Evolutionary conservation across 2,329 filamentous ascomycete genomes (phyloP), one percentile per base, ranked within the genome.

Genomic region (Ceratocystis lukuohia): DNA sequence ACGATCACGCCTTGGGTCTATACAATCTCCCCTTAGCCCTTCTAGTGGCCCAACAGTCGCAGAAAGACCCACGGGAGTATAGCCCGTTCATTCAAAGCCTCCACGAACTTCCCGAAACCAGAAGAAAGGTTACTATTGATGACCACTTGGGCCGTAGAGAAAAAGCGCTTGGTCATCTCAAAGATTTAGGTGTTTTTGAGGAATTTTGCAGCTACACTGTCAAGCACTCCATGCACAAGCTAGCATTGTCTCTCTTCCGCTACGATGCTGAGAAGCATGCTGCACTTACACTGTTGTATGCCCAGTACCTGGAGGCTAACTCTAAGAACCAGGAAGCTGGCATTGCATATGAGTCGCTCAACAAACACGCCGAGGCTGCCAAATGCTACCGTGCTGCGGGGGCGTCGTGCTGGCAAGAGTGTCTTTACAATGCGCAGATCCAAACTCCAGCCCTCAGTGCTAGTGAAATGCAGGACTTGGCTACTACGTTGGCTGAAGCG

Each of bases 51-150:
- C 94, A 99, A 73, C 92, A 96, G 73, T 94, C 92, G 0, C 94
- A 99, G 75, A 90, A 93, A 73, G 94, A 99, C 71, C 94, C 94
- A 1, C 82, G 91, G 70, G 94, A 99, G 74, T 99, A 99, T 71
- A 83, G 97, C 6, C 94, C 94, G 3, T 97, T 97, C 73, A 84
- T 99, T 63, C 92, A 96, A 72, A 86, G 86, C 45, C 81, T 99
- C 1, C 90, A 96, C 73, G 82, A 86, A 68, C 81, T 95, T 70
- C 77, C 88, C 0, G 80, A 84, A 10, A 75, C 88, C 10, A 85
- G 91, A 22, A 85, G 90, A 56, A 83, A 86, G 64, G 96, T 92
- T 71, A 84, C 85, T 53, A 96, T 99, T 64, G 94, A 99, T 73
- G 88, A 97, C 72, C 86, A 96, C 72, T 84, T 99, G 3, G 83